These are phyloP conservation scores for Rhizodiscina lignyota DNA, from an alignment of 495 filamentous ascomycete genomes.

Conservation along the genomic window DNA sequence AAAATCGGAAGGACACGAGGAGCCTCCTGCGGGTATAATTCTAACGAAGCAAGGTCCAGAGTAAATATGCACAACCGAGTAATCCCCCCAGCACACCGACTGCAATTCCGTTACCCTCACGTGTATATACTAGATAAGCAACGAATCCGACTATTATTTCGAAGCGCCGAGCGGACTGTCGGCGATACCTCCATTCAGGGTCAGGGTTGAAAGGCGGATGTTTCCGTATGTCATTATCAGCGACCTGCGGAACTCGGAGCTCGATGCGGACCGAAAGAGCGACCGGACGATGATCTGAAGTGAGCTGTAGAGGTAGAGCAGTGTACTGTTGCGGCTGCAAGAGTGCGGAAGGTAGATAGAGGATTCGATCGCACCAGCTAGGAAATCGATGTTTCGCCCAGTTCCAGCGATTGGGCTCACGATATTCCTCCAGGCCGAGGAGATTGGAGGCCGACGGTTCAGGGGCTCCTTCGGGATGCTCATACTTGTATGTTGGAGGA, in stretches of 20 bases:
- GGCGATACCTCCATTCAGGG: not conserved
- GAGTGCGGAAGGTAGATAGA: constrained; percentile 36
- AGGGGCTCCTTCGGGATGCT: constrained; percentile 21
- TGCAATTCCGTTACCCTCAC: no score
- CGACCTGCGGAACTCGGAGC: no score
- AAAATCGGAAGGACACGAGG: no score
- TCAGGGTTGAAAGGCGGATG: not conserved
- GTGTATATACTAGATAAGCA: not conserved
- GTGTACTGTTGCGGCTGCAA: constrained; percentile 35
- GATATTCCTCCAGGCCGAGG: not conserved
- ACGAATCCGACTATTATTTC: not conserved
- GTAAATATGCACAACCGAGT: no score
- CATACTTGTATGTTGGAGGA: constrained; percentile 85
- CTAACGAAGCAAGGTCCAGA: no score
- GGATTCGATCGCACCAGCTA: constrained; percentile 83
- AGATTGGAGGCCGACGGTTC: not conserved
- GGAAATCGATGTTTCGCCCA: constrained; percentile 76
- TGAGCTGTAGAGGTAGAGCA: constrained; percentile 53
- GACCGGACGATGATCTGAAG: constrained; percentile 77
- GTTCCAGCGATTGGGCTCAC: constrained; percentile 30
- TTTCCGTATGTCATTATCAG: not conserved
- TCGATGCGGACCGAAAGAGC: constrained; percentile 48
- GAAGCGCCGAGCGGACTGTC: not conserved
- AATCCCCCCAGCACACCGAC: no score
- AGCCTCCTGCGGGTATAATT: no score